These are phyloP conservation scores for Stephanodiscus triporus DNA, from an alignment of 108 stramenopile genomes.

Conservation along the genomic window DNA sequence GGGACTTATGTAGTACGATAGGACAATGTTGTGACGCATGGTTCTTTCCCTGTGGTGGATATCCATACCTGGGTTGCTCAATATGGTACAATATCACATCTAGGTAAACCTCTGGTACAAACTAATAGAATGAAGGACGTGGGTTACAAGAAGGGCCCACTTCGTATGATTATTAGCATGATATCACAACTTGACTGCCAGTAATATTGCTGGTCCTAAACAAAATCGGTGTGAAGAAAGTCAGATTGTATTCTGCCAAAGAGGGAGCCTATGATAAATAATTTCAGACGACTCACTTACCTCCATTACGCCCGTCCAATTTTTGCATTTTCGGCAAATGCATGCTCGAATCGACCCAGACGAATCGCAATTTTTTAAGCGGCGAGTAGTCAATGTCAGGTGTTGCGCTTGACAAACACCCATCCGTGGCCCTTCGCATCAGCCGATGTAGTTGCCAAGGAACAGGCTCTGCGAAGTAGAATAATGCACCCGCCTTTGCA, in stretches of 20 bases:
- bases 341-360: conserved; percentile 84
- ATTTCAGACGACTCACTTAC: neutral
- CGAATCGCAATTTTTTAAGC: conserved; percentile 36
- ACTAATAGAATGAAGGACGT: neutral
- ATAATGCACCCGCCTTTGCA: conserved; percentile 49
- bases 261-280: neutral
- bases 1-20: neutral
- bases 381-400: conserved; percentile 13
- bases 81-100: neutral
- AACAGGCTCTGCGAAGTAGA: conserved; percentile 74
- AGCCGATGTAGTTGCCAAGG: conserved; percentile 78
- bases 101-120: conserved; percentile 1
- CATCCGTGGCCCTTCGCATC: conserved; percentile 28
- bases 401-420: neutral
- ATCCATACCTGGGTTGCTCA: neutral
- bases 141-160: neutral
- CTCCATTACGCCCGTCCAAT: conserved; percentile 62
- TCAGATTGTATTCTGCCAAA: neutral
- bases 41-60: neutral
- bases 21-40: neutral
- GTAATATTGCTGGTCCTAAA: neutral
- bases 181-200: neutral
- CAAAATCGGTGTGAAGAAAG: neutral
- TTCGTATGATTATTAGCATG: neutral
- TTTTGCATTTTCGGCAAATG: conserved; percentile 58